Base-by-base conservation (phyloP, 352 stramenopile genomes). In the Plasmopara muralis region DNA sequence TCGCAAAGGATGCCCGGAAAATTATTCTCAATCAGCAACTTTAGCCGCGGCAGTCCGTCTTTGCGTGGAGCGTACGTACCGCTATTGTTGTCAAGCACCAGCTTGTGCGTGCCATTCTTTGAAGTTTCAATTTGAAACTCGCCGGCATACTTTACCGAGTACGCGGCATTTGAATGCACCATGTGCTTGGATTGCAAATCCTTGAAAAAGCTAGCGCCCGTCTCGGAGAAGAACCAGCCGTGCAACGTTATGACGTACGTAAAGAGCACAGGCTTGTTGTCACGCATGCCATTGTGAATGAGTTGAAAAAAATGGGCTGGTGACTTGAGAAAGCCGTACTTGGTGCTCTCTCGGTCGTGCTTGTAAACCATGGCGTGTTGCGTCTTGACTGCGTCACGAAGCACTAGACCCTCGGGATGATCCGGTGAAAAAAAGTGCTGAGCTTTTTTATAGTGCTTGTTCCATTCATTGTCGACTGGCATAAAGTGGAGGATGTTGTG, bases 171-270 rank as follows among this genome's bases (percentile, higher is more conserved):
- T 0, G 62, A 65, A 42, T 71, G 66, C 41, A 74, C 41, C 66
- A 74, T 71, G 46, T 74, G 66, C 58, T 74, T 74, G 16, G 66
- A 74, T 34, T 71, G 44, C 51, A 74, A 71, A 51, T 74, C 66
- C 47, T 74, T 74, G 20, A 74, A 71, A 56, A 74, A 74, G 12
- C 61, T 20, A 0, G 66, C 66, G 0, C 66, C 66, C 6, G 66
- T 74, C 55, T 74, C 66, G 13, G 62, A 74, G 15, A 74, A 74
- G 55, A 64, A 74, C 62, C 57, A 74, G n/a, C 66, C 66, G 12
- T 40, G 62, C 4, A 47, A 39, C 3, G 43, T 69, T 20, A 74
- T 74, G 10, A 59, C 62, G 48, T 74, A 74, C 41, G 66, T 74
- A 43, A 69, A 74, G n/a, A 74, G 55, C 29, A 74, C 62, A 4